Conservation (phyloP, 225 moss, liverwort and hornwort genomes). For the Straminergon stramineum region DNA sequence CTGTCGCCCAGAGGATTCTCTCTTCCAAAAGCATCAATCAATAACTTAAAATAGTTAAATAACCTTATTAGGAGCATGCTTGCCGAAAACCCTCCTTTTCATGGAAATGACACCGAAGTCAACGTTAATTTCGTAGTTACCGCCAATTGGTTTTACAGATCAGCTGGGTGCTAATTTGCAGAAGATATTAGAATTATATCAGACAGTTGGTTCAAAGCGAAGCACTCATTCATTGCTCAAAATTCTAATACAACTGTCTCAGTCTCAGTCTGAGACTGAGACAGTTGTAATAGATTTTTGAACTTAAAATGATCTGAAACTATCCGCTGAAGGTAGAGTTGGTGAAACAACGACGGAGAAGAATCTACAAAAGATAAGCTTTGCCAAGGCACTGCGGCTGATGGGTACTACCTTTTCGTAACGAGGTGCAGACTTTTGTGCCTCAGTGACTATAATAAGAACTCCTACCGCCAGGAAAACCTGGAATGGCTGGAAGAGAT, state of each 20-base stretch:
- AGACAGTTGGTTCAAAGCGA: not conserved
- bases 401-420: not conserved
- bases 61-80: not conserved
- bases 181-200: not conserved
- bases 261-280: not conserved
- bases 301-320: not conserved
- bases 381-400: too few relatives aligned
- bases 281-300: not conserved
- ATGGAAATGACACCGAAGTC: not conserved
- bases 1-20: not conserved
- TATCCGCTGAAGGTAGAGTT: not conserved
- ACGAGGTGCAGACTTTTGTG: not conserved
- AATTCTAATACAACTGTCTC: too few relatives aligned
- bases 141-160: not conserved
- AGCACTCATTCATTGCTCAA: not conserved
- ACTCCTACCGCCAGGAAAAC: not conserved
- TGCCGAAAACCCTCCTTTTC: not conserved
- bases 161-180: not conserved
- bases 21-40: not conserved
- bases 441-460: not conserved
- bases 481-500: not conserved
- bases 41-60: not conserved
- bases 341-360: not conserved
- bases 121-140: not conserved
- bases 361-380: not conserved